Percentiles rank a stretch among this genome's conserved stretches.
phyloP scores from a whole-genome alignment of 2,329 filamentous ascomycete genomes.

The Hymenoscyphus salicellus region DNA sequence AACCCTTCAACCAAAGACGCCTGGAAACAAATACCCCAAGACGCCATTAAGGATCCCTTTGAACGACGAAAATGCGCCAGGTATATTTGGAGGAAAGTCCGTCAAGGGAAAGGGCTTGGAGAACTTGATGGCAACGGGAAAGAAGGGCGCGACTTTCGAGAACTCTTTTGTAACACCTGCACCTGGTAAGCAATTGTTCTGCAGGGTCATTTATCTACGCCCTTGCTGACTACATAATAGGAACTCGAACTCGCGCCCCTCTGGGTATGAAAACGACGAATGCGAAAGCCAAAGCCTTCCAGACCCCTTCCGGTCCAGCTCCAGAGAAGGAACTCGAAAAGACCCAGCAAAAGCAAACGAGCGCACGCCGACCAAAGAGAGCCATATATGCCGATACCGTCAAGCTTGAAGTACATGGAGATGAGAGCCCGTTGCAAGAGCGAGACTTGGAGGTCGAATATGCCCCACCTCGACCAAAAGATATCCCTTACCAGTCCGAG shows the following conservation, averaged over 20 bases:
- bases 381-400: constrained; percentile 51
- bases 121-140: constrained; percentile 51
- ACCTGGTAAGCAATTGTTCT: constrained; percentile 51
- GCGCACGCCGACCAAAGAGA: constrained; percentile 57
- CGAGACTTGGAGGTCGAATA: constrained; percentile 89
- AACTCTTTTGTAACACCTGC: constrained; percentile 75
- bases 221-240: constrained; percentile 17
- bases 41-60: constrained; percentile 75
- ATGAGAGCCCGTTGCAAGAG: constrained; percentile 51
- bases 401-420: constrained; percentile 62
- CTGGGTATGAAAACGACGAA: constrained; percentile 96
- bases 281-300: constrained; percentile 70
- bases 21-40: constrained; percentile 71
- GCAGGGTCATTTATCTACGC: not conserved
- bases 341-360: constrained; percentile 54
- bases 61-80: constrained; percentile 80
- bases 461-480: constrained; percentile 70
- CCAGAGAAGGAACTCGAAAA: constrained; percentile 60
- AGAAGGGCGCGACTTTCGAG: constrained; percentile 50
- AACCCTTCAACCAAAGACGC: constrained; percentile 71
- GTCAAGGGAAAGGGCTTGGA: constrained; percentile 55
- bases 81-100: constrained; percentile 57
- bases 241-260: constrained; percentile 67
- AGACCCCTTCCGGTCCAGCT: constrained; percentile 62
- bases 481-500: constrained; percentile 67